Conservation (phyloP, 306 rosid species). For the Glycine latifolia region DNA sequence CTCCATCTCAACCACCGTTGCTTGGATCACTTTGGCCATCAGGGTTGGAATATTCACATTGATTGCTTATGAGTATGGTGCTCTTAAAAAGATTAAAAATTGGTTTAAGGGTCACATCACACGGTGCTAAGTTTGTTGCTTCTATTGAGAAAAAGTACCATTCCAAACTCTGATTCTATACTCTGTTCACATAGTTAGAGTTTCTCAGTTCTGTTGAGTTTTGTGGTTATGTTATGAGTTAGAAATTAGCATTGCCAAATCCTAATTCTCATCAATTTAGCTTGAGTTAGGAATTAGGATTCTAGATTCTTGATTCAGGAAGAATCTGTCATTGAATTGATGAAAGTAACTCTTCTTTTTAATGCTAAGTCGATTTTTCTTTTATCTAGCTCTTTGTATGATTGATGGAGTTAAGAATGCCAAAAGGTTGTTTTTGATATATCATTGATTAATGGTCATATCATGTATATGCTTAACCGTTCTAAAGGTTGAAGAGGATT, state of each 20-base stretch:
- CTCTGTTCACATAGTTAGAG: background rate
- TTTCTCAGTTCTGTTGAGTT: background rate
- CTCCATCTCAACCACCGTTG: too few relatives aligned
- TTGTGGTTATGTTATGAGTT: background rate
- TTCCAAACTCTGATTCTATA: background rate
- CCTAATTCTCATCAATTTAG: background rate
- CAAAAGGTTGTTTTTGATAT: too few relatives aligned
- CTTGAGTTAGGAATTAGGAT: background rate
- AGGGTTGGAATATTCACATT: conserved; percentile 17
- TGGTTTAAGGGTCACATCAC: background rate
- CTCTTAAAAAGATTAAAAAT: background rate
- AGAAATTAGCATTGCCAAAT: too few relatives aligned
- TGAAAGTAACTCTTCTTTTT: background rate
- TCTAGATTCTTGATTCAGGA: background rate
- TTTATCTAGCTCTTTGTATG: background rate
- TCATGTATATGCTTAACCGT: background rate
- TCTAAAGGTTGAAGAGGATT: background rate
- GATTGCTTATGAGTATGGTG: background rate
- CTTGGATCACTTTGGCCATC: background rate
- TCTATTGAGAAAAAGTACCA: background rate
- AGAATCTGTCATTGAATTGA: background rate
- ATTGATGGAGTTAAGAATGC: background rate
- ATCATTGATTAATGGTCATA: too few relatives aligned
- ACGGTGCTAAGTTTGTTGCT: background rate
- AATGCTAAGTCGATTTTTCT: background rate